phyloP scores from a whole-genome alignment of 768 basidiomycete species.

The Asterophora lycoperdoides region DNA sequence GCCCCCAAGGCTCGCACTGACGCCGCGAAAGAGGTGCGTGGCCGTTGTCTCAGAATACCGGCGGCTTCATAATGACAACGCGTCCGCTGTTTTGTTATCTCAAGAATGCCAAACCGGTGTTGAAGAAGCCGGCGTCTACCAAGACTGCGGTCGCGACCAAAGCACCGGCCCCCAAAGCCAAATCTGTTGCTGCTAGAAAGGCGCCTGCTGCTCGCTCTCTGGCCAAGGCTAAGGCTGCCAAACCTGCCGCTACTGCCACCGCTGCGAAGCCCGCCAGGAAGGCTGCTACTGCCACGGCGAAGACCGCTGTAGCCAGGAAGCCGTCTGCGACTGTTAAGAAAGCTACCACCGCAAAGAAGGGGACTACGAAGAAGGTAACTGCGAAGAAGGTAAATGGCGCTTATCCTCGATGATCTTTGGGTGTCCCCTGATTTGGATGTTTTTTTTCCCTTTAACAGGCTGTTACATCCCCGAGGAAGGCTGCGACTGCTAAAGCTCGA shows the following conservation, averaged over 20 bases:
- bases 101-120: slow-evolving; percentile 40
- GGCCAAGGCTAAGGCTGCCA: slow-evolving; percentile 26
- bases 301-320: slow-evolving; percentile 24
- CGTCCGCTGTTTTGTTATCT: neutral
- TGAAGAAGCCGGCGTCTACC: slow-evolving; percentile 34
- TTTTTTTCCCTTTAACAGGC: slow-evolving; percentile 23
- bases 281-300: slow-evolving; percentile 21
- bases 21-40: slow-evolving; percentile 47
- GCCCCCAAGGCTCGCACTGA: slow-evolving; percentile 59
- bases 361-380: slow-evolving; percentile 43
- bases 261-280: slow-evolving; percentile 21
- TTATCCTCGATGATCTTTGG: neutral
- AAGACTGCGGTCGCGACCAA: slow-evolving; percentile 28
- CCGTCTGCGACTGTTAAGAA: slow-evolving; percentile 22
- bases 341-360: slow-evolving; percentile 37
- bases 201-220: slow-evolving; percentile 10
- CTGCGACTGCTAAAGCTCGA: slow-evolving; percentile 18
- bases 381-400: slow-evolving; percentile 53
- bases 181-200: slow-evolving; percentile 18
- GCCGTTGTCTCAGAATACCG: neutral
- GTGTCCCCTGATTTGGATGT: neutral
- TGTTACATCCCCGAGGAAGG: slow-evolving; percentile 32
- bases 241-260: slow-evolving; percentile 11
- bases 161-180: slow-evolving; percentile 19
- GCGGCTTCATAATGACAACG: slow-evolving; percentile 2